A percentile compares a stretch with the other conserved stretches of the same genome.
These are phyloP conservation scores for Lepiota venenata DNA, from an alignment of 768 basidiomycete genomes.

Conservation along the genomic window DNA sequence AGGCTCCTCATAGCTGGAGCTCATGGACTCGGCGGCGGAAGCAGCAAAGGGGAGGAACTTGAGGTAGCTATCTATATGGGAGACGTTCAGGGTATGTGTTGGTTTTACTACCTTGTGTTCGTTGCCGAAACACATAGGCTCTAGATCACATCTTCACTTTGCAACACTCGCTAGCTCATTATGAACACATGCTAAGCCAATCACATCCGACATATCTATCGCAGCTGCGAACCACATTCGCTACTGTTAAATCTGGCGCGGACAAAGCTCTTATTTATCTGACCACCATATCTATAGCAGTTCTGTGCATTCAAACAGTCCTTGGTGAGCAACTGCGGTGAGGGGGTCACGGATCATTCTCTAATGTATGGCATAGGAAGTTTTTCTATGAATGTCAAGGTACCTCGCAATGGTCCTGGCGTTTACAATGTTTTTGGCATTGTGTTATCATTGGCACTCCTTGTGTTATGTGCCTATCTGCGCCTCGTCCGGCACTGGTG, in stretches of 20 bases:
- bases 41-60: constrained; percentile 45
- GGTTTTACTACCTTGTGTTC: not conserved
- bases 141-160: constrained; percentile 88
- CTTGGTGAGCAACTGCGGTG: constrained; percentile 39
- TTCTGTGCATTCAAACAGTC: constrained; percentile 60
- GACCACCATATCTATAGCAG: constrained; percentile 61
- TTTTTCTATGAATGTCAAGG: constrained; percentile 61
- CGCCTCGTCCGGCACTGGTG: constrained; percentile 62
- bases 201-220: constrained; percentile 85
- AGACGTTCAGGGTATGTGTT: constrained; percentile 77
- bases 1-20: constrained; percentile 46
- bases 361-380: constrained; percentile 41
- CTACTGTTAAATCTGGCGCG: constrained; percentile 54
- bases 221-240: constrained; percentile 63
- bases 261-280: constrained; percentile 68
- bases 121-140: constrained; percentile 8
- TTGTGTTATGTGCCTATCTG: constrained; percentile 44
- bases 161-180: constrained; percentile 80
- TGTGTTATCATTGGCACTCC: constrained; percentile 41
- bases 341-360: not conserved
- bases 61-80: constrained; percentile 88
- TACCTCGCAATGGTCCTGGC: constrained; percentile 52
- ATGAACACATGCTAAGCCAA: constrained; percentile 85
- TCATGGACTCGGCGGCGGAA: constrained; percentile 31
- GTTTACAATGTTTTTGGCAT: constrained; percentile 52